phyloP scores from a whole-genome alignment of 2,329 filamentous ascomycete species.

The Exophiala alcalophila region DNA sequence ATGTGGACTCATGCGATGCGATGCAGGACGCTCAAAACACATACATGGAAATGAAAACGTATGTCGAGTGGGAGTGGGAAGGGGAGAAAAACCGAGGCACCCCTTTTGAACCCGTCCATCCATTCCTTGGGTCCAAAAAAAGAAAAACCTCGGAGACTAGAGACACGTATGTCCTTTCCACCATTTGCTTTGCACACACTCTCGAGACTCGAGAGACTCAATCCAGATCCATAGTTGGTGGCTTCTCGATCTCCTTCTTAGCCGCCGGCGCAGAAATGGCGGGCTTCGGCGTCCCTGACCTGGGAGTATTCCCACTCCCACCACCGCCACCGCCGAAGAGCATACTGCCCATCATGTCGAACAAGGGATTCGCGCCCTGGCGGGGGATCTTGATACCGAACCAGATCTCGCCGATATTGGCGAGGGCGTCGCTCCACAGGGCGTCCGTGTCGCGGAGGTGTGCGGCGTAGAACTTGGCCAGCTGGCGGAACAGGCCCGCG shows the following conservation, averaged over 20 bases:
- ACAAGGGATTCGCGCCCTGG: constrained; percentile 78
- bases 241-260: constrained; percentile 30
- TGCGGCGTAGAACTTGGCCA: constrained; percentile 75
- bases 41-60: no score
- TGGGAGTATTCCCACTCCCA: constrained; percentile 34
- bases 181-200: no score
- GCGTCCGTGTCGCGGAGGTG: constrained; percentile 72
- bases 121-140: neutral
- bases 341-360: constrained; percentile 98
- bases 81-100: no score
- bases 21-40: no score
- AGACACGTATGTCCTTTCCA: no score
- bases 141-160: no score
- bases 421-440: constrained; percentile 74
- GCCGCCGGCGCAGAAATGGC: constrained; percentile 12
- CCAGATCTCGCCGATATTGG: constrained; percentile 92
- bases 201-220: no score
- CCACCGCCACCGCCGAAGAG: constrained; percentile 68
- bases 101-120: no score
- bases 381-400: constrained; percentile 85
- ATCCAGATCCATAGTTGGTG: constrained; percentile 45
- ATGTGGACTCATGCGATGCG: no score
- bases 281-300: constrained; percentile 43
- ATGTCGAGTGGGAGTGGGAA: no score
- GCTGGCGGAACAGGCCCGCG: constrained; percentile 74